Conservation (phyloP, 176 grass and related monocot species). For the Cenchrus purpureus region DNA sequence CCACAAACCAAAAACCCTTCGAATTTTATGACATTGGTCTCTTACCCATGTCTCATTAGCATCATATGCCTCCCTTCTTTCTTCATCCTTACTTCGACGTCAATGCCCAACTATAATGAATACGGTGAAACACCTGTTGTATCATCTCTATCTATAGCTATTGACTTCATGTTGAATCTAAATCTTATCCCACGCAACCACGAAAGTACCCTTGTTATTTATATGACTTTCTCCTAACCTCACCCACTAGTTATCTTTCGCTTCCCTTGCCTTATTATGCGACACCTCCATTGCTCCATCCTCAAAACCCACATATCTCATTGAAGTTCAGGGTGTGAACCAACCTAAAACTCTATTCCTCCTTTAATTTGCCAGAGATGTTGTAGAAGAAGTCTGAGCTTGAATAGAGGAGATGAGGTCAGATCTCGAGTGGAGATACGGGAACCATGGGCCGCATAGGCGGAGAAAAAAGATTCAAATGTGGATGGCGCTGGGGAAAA, state of each 20-base stretch:
- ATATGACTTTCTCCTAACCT: background rate
- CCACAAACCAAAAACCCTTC: too few species aligned
- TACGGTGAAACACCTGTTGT: background rate
- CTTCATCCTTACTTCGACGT: background rate
- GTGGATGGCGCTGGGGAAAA: background rate
- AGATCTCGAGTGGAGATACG: background rate
- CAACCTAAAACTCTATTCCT: background rate
- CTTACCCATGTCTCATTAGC: background rate
- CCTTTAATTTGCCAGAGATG: background rate
- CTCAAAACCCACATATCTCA: background rate
- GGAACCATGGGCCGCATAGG: background rate
- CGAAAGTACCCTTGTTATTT: too few species aligned
- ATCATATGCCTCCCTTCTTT: background rate
- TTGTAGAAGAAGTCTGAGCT: too few species aligned
- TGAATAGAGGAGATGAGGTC: background rate
- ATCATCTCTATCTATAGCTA: too few species aligned
- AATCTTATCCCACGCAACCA: too few species aligned
- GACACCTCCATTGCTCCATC: too few species aligned
- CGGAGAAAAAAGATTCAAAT: background rate
- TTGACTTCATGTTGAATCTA: too few species aligned
- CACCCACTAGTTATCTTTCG: too few species aligned
- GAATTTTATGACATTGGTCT: too few species aligned
- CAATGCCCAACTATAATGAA: background rate
- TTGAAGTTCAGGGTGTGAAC: background rate
- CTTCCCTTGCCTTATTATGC: background rate